phyloP scores from a whole-genome alignment of 2,329 filamentous ascomycete genomes.

The Pseudogymnoascus sp. region DNA sequence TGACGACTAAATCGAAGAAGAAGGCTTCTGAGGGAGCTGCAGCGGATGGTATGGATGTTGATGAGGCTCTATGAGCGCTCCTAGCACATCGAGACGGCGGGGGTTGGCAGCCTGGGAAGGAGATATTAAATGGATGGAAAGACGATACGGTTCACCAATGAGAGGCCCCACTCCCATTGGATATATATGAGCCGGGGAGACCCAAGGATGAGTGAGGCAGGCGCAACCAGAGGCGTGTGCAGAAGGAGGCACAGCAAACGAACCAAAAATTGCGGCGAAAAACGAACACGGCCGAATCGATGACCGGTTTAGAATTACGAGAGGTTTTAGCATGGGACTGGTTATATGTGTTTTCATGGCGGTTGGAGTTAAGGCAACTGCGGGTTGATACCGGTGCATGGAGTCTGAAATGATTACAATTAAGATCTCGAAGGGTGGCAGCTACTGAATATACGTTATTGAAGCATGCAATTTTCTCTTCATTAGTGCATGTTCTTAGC shows the following conservation, averaged over 20 bases:
- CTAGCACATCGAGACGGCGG: not conserved
- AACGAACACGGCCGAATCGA: not conserved
- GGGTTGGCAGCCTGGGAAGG: not conserved
- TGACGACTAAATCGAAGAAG: constrained; percentile 3
- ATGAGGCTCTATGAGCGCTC: not conserved
- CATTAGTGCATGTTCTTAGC: not conserved
- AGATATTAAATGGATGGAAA: not conserved
- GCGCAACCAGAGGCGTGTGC: not conserved
- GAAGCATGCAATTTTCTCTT: not conserved
- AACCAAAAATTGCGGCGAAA: not conserved
- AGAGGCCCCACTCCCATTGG: not conserved
- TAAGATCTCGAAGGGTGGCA: not conserved
- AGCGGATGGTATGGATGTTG: not conserved
- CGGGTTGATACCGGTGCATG: constrained; percentile 7
- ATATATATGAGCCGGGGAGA: not conserved
- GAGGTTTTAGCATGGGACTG: not conserved
- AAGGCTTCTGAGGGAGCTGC: not conserved
- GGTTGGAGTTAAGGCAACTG: not conserved
- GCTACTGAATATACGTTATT: not conserved
- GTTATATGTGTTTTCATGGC: not conserved
- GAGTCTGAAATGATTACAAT: not conserved
- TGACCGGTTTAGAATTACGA: not conserved
- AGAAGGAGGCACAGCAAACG: not conserved
- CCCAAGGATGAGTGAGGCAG: not conserved
- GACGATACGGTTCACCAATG: not conserved